Evolutionary conservation across 2,329 filamentous ascomycete genomes (phyloP), one percentile per base, ranked within the genome.

Genomic region (Furcasterigmium furcatum): DNA sequence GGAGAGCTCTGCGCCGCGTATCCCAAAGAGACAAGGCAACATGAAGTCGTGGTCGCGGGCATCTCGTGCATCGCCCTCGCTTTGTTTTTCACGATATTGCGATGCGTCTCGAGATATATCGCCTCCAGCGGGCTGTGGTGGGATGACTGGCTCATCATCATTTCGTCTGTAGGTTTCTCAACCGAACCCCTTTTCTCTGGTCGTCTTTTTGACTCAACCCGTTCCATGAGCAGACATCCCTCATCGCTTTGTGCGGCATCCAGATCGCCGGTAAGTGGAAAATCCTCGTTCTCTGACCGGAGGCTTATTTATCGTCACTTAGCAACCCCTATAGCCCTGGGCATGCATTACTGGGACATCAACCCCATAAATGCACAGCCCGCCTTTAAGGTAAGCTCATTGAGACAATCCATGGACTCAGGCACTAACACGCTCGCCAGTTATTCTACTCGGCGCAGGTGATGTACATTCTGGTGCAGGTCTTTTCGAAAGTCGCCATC

Each of bases 321-420:
- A 50, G 48, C 20, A 19, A 32, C 46, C n/a, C 25, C 43, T 9
- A 46, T 50, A 2, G 48, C 46, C 12, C 56, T 57, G 25, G 55
- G 55, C 5, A 42, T 49, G n/a, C 55, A 57, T 25, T 55, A 53
- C 45, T 57, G 55, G 55, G 51, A 57, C 36, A 46, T 55, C 4
- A 46, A 52, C 38, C 47, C 52, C 3, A 39, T 8, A 2, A 43
- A 50, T 22, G 40, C 39, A 10, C 38, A 48, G 34, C 43, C 14
- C 12, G 41, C 48, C n/a, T 12, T 48, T 6, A 34, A 50, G 10
- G 48, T 50, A 38, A 38, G 27, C 10, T 13, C 7, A 16, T 2
- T 2, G 3, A 6, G 4, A 9, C 9, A 9, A n/a, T 7, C 13
- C 30, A 32, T 8, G 5, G 4, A 4, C 9, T 5, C 9, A 7